Conservation (phyloP, 768 basidiomycete genomes). For the Krasilnikovozyma curviuscula region DNA sequence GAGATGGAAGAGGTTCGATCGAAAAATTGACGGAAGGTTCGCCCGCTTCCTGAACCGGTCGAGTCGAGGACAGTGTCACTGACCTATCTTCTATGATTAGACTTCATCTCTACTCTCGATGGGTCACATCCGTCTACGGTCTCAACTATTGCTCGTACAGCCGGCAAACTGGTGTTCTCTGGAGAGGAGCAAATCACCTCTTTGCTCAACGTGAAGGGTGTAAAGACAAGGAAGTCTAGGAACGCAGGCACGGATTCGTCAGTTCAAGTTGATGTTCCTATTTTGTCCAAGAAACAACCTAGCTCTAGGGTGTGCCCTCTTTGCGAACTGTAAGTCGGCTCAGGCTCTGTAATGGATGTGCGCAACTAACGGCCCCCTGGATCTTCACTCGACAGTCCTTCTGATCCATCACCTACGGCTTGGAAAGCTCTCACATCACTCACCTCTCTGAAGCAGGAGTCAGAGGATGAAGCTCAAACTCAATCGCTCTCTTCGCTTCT, state of each 20-base stretch:
- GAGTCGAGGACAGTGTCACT: background rate
- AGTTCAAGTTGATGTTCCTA: too few species aligned
- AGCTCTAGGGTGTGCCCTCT: slow-evolving; percentile 8
- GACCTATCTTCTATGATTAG: background rate
- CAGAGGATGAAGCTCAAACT: too few species aligned
- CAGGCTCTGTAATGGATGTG: background rate
- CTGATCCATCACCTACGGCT: background rate
- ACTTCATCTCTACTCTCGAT: slow-evolving; percentile 10
- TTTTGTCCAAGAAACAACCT: too few species aligned
- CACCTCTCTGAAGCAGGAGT: too few species aligned
- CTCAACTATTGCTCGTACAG: slow-evolving; percentile 8
- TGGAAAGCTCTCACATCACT: slow-evolving; percentile 6
- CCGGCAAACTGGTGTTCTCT: slow-evolving; percentile 9
- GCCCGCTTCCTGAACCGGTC: background rate
- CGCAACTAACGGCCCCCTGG: too few species aligned
- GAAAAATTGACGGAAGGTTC: background rate
- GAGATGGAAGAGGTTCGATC: background rate
- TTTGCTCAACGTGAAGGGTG: background rate
- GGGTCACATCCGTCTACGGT: slow-evolving; percentile 10
- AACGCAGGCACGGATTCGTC: background rate
- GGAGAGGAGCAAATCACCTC: background rate
- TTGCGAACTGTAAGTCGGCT: slow-evolving; percentile 5
- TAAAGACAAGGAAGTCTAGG: background rate
- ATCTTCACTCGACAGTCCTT: background rate
- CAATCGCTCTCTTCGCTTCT: too few species aligned